These are phyloP conservation scores for Apiospora kogelbergensis DNA, from an alignment of 2,329 filamentous ascomycete species.

Conservation along the genomic window DNA sequence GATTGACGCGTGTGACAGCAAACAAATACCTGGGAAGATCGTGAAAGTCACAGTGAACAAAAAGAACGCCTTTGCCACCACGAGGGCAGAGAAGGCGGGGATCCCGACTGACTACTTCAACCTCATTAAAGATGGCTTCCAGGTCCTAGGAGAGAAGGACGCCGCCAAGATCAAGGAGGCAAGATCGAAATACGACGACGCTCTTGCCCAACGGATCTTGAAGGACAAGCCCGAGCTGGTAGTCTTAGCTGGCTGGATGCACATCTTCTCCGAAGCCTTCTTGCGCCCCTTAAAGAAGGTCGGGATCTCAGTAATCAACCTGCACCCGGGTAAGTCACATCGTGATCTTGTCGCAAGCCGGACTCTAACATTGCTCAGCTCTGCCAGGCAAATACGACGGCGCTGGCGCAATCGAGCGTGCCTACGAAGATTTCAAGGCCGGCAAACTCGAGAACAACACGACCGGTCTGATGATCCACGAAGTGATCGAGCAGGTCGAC, in stretches of 20 bases:
- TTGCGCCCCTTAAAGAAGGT: constrained; percentile 64
- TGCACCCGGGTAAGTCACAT: constrained; percentile 59
- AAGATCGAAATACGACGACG: constrained; percentile 71
- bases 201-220: constrained; percentile 69
- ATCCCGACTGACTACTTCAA: constrained; percentile 84
- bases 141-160: constrained; percentile 59
- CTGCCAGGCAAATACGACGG: constrained; percentile 66
- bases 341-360: too few species aligned
- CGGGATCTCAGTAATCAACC: constrained; percentile 72
- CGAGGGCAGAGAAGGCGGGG: constrained; percentile 45
- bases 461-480: constrained; percentile 76
- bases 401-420: constrained; percentile 67
- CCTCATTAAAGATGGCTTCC: constrained; percentile 69
- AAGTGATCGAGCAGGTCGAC: constrained; percentile 80
- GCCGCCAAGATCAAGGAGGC: constrained; percentile 52
- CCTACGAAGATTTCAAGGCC: constrained; percentile 60
- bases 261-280: constrained; percentile 71
- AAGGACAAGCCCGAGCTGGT: constrained; percentile 68
- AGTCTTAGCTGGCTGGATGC: constrained; percentile 86
- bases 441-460: constrained; percentile 58
- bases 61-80: constrained; percentile 44
- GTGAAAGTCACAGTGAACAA: constrained; percentile 49
- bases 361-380: constrained; percentile 31
- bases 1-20: constrained; percentile 45
- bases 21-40: constrained; percentile 43